Evolutionary conservation across 2,329 filamentous ascomycete genomes (phyloP), one percentile per base, ranked within the genome.

Genomic region (Chrysoporthe austroafricana): DNA sequence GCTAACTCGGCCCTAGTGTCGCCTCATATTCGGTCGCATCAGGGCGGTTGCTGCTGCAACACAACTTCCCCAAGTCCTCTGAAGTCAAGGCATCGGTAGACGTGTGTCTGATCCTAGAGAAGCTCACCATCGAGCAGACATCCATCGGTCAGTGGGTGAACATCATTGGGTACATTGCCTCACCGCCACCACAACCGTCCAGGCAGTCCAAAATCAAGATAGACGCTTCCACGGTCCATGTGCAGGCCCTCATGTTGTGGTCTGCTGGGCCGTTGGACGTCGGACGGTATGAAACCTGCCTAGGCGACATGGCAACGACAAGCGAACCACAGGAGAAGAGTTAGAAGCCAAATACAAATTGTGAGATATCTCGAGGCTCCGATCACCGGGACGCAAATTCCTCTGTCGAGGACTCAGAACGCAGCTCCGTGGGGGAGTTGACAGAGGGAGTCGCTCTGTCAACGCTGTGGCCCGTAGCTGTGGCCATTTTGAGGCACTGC

Each of bases 81-180:
- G 77, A 79, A 57, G 79, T 85, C 52, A 79, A 78, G 61, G 90
- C 88, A 1, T 76, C 82, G 48, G 91, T 97, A 46, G 88, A 96
- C 73, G 84, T 96, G 68, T 85, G 87, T 63, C 86, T 94, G 71
- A 78, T 96, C 2, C 84, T 97, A 5, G 85, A 89, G 73, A 84
- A 81, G 11, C 79, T 96, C 67, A 87, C 86, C 26, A 79, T 84
- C 32, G 85, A 89, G 66, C 84, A 91, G 62, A 85, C 91, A 63
- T 84, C 88, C 62, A 80, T 91, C 36, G 95, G 95, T n/a, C 85
- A 90, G 69, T 97, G 94, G 94, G 79, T 97, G 62, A 97, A 97
- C 76, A 85, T 97, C 3, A 87, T 97, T 71, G 95, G 94, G 6
- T 96, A 96, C 76, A 82, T 94, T 64, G 84, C 82, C 52, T 76